Conservation (phyloP, 106 monocot genomes). For the Allium cepa region DNA sequence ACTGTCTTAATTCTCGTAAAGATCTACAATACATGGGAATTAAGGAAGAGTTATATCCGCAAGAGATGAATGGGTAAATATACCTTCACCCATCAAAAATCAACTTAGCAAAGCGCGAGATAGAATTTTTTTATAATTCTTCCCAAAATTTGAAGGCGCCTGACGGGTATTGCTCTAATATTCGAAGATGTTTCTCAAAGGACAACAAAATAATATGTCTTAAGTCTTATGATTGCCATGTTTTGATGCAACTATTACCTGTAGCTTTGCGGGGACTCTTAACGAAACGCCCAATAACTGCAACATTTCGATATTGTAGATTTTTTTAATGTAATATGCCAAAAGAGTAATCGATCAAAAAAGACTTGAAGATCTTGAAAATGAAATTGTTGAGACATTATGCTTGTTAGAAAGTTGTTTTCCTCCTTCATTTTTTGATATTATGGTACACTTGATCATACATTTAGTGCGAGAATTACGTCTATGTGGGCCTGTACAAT, state of each 20-base stretch:
- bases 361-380: no score
- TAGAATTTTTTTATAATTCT: neutral
- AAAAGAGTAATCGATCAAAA: neutral
- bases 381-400: no score
- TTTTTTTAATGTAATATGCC: neutral
- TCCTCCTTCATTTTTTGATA: no score
- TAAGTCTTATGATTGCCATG: neutral
- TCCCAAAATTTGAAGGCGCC: neutral
- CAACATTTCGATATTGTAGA: neutral
- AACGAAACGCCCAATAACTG: neutral
- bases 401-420: no score
- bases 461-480: no score
- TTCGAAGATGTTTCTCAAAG: neutral
- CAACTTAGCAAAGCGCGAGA: neutral
- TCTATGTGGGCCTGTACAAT: no score
- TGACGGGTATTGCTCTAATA: neutral
- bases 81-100: neutral
- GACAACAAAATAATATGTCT: neutral
- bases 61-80: neutral
- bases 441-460: no score
- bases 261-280: neutral
- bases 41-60: neutral
- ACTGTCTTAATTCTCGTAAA: neutral
- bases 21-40: conserved; percentile 2
- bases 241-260: conserved; percentile 4